Conservation (phyloP, 148 eudicot species). For the Rhododendron molle region DNA sequence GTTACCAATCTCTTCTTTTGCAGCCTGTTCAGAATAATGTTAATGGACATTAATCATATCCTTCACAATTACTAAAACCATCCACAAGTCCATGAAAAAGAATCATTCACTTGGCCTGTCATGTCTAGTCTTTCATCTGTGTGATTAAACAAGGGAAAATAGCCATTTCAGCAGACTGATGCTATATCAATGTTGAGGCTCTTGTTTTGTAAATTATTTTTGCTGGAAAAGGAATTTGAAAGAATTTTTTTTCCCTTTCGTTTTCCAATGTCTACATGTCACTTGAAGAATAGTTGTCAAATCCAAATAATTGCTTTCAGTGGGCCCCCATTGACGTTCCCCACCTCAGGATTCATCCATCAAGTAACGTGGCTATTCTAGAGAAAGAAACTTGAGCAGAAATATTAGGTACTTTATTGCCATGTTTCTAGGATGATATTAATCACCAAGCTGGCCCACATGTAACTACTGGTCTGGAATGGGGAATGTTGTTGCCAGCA, state of each 20-base stretch:
- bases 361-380: background rate
- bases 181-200: background rate
- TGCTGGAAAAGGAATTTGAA: background rate
- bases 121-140: background rate
- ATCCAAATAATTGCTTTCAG: background rate
- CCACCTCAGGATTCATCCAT: background rate
- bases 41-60: background rate
- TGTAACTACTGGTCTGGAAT: background rate
- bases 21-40: constrained; percentile 52
- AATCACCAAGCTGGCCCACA: background rate
- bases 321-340: background rate
- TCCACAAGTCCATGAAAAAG: background rate
- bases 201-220: background rate
- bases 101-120: background rate
- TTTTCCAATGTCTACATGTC: background rate
- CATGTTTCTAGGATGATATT: background rate
- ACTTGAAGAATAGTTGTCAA: background rate
- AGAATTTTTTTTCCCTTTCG: background rate
- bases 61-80: background rate
- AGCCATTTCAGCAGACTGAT: background rate
- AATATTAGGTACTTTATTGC: background rate
- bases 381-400: background rate
- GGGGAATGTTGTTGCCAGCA: background rate
- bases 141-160: background rate
- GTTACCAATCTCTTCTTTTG: constrained; percentile 76